Conservation (phyloP, 768 basidiomycete genomes). For the Pilatotrama ljubarskyi region DNA sequence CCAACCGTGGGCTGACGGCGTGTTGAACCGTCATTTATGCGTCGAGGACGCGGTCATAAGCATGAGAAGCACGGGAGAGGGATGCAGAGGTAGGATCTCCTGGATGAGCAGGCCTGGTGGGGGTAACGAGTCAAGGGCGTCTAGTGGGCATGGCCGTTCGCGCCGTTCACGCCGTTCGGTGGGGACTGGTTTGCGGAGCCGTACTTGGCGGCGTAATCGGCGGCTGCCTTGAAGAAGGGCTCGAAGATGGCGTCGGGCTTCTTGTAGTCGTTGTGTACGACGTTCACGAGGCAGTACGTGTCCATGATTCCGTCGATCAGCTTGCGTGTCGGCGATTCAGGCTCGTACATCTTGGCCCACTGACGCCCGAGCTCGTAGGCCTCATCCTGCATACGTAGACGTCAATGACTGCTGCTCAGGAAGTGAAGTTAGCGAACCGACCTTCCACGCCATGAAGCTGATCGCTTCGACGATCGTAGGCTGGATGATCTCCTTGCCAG, state of each 20-base stretch:
- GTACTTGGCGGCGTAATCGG: slow-evolving; percentile 47
- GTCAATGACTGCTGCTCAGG: background rate
- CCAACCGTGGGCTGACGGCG: slow-evolving; percentile 28
- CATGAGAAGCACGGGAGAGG: background rate
- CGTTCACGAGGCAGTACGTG: slow-evolving; percentile 83
- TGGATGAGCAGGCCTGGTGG: slow-evolving; percentile 11
- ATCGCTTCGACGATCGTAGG: slow-evolving; percentile 97
- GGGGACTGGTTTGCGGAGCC: slow-evolving; percentile 35
- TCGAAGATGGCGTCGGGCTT: slow-evolving; percentile 80
- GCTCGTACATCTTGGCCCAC: slow-evolving; percentile 88
- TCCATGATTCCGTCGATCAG: slow-evolving; percentile 82
- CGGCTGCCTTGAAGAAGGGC: slow-evolving; percentile 80
- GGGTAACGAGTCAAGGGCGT: slow-evolving; percentile 14
- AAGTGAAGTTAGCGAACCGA: slow-evolving; percentile 30
- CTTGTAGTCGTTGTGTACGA: slow-evolving; percentile 96
- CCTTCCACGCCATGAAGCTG: slow-evolving; percentile 99
- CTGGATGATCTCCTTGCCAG: slow-evolving; percentile 93
- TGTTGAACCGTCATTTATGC: slow-evolving; percentile 16
- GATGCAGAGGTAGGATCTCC: slow-evolving; percentile 25
- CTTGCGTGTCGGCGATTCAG: slow-evolving; percentile 69
- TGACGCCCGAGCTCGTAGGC: slow-evolving; percentile 90
- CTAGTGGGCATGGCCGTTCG: slow-evolving; percentile 28
- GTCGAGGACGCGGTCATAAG: slow-evolving; percentile 19
- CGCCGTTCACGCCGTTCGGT: slow-evolving; percentile 36
- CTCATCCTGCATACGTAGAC: slow-evolving; percentile 63